These are phyloP conservation scores for Aphanocladium album DNA, from an alignment of 2,329 filamentous ascomycete genomes.

Conservation along the genomic window DNA sequence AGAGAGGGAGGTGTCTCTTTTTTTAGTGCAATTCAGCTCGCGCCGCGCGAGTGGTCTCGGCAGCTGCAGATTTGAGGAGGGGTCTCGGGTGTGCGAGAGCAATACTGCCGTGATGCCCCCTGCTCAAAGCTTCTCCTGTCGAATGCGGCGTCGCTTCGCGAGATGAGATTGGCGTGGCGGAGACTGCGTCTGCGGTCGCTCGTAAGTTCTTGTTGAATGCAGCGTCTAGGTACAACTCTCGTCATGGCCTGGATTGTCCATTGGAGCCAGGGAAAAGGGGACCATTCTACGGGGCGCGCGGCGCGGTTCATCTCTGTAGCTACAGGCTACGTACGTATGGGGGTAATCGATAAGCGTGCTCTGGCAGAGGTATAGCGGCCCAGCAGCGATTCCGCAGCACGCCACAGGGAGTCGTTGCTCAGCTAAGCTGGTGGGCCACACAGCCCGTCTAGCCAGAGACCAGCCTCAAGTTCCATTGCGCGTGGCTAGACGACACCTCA, in stretches of 20 bases:
- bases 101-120: no score
- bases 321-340: neutral
- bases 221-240: neutral
- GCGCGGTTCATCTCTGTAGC: neutral
- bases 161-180: neutral
- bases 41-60: neutral
- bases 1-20: neutral
- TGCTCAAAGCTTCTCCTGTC: neutral
- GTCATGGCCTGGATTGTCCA: neutral
- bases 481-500: neutral
- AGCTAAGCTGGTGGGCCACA: constrained; percentile 9
- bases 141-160: neutral
- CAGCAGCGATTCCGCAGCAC: neutral
- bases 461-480: neutral
- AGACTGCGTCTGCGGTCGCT: neutral
- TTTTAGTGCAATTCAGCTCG: constrained; percentile 6
- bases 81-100: neutral
- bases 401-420: neutral
- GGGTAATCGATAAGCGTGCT: constrained; percentile 7
- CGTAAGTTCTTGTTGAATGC: neutral
- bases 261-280: constrained; percentile 5
- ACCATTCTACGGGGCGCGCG: neutral
- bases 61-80: neutral
- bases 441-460: neutral
- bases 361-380: neutral